phyloP scores from a whole-genome alignment of 2,329 filamentous ascomycete species.

The Pestalotiopsis sp. region DNA sequence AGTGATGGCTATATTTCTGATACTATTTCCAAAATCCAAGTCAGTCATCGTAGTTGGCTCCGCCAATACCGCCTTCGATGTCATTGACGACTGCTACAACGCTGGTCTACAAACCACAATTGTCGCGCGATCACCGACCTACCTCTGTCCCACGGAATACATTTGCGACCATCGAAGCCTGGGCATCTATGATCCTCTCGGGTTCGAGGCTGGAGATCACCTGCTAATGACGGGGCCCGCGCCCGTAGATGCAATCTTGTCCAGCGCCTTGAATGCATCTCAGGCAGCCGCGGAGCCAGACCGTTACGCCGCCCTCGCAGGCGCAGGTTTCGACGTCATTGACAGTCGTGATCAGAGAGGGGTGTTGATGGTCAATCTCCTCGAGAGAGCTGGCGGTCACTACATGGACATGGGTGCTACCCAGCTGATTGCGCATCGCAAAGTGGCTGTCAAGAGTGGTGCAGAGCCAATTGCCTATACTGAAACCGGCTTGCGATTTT shows the following conservation, averaged over 20 bases:
- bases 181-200: constrained; percentile 31
- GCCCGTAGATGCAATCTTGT: constrained; percentile 23
- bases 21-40: constrained; percentile 8
- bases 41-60: constrained; percentile 38
- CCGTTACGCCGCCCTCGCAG: constrained; percentile 33
- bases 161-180: constrained; percentile 25
- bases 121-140: constrained; percentile 35
- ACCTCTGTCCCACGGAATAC: constrained; percentile 33
- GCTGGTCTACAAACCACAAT: constrained; percentile 36
- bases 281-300: constrained; percentile 31
- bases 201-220: constrained; percentile 24
- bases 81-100: constrained; percentile 34
- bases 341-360: constrained; percentile 30
- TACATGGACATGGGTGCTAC: constrained; percentile 37
- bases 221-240: constrained; percentile 18
- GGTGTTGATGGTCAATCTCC: constrained; percentile 31
- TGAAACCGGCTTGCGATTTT: constrained; percentile 27
- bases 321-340: constrained; percentile 37
- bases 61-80: constrained; percentile 44
- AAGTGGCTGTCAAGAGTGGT: constrained; percentile 28
- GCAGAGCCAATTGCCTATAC: constrained; percentile 30
- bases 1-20: not conserved
- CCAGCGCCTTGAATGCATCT: constrained; percentile 19
- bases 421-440: constrained; percentile 29
- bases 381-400: constrained; percentile 38